Base-by-base conservation (phyloP, 805 yeast genomes). In the Wickerhamomyces bovis region DNA sequence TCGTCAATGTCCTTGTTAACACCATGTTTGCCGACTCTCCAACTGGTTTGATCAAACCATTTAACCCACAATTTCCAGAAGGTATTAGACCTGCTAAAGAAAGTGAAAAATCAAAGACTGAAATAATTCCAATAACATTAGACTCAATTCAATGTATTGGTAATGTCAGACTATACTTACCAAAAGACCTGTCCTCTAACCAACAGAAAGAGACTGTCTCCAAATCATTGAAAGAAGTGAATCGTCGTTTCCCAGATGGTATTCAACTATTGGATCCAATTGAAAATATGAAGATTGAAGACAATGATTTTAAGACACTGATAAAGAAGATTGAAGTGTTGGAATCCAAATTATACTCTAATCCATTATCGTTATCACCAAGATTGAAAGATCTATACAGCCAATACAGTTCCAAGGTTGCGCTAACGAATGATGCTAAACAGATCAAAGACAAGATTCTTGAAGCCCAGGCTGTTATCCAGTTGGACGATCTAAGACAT, bases 261-360 rank as follows among this genome's bases (percentile, higher is more conserved):
- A 73, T 94, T 31, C 97, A 98, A n/a, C 62, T 81, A 40, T 75
- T 94, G 65, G 96, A 94, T 65, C 98, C 99, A 5, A 72, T 94
- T 35, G 83, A 81, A 51, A 88, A 85, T 62, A 94, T 94, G 99
- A 87, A 89, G 61, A 92, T 94, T 56, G 84, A 80, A 41, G 96
- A 88, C 61, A 77, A 76, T 5, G 87, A 86, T 18, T 94, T 95
- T 71, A 70, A 73, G 57, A 72, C 76, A 44, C 69, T 95, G 44
- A 61, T 86, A 48, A 78, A 81, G 55, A 92, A 94, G 62, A 80
- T 88, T 50, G 90, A 86, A 48, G 90, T 89, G 2, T 72, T 94
- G 53, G 94, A 89, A 60, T 67, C 85, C 6, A 88, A 86, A 63
- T 63, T 89, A 45, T 71, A 73, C 44, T 69, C 84, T 18, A 89